phyloP scores from a whole-genome alignment of 2,329 filamentous ascomycete species.

The Penicillium sp. region DNA sequence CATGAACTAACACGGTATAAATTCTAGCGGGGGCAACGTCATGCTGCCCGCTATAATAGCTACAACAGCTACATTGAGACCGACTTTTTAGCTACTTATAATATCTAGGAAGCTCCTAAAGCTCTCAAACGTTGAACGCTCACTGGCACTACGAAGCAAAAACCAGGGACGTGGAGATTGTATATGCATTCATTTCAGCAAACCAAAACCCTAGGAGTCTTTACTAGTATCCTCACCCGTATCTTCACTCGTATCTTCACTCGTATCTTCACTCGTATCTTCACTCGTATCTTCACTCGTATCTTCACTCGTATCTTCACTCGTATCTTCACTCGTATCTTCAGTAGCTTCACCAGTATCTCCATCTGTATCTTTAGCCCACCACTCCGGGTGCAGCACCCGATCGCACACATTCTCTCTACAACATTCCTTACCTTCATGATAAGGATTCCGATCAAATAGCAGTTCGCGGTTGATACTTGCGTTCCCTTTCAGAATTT shows the following conservation, averaged over 20 bases:
- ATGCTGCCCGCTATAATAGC: neutral
- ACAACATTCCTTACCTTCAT: conserved; percentile 1
- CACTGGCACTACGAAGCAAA: neutral
- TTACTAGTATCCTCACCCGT: neutral
- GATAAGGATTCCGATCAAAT: neutral
- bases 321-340: too few relatives aligned
- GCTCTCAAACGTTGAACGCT: neutral
- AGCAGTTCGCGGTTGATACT: conserved; percentile 2
- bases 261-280: neutral
- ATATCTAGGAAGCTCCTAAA: neutral
- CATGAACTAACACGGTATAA: neutral
- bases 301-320: too few relatives aligned
- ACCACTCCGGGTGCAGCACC: conserved; percentile 1
- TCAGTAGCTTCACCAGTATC: neutral
- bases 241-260: neutral
- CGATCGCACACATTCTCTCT: neutral
- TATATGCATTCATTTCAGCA: neutral
- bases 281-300: neutral
- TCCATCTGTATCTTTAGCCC: neutral
- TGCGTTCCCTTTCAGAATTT: conserved; percentile 2
- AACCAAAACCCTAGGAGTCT: neutral
- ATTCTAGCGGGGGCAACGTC: too few relatives aligned
- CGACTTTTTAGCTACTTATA: neutral
- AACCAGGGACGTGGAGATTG: neutral
- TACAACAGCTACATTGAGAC: neutral